phyloP scores from a whole-genome alignment of 169 alveolate species.

The Amoebophrya sp. region DNA sequence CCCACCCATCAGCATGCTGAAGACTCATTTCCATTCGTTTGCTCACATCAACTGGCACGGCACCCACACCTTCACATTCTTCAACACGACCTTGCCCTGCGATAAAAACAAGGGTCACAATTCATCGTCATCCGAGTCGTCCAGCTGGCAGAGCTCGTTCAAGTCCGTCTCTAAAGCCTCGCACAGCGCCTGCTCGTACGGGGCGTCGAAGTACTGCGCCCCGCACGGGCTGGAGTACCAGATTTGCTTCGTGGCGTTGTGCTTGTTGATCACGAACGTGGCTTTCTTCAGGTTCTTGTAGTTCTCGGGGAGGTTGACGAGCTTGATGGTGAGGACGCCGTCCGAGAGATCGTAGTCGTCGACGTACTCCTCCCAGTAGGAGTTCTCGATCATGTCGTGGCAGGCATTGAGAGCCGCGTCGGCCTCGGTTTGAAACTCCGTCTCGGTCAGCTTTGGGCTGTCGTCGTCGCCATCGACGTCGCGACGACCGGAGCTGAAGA shows the following conservation, averaged over 20 bases:
- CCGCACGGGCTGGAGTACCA: neutral
- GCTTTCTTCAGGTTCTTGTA: too few relatives aligned
- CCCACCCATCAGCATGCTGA: too few relatives aligned
- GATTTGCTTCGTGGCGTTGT: neutral
- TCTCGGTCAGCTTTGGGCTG: neutral
- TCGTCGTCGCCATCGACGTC: neutral
- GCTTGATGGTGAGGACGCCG: neutral
- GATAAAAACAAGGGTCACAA: too few relatives aligned
- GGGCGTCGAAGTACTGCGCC: neutral
- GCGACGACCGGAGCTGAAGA: too few relatives aligned
- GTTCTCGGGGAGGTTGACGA: neutral
- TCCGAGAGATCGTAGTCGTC: neutral
- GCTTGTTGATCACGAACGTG: neutral
- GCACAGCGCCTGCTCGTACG: neutral
- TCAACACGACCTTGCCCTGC: too few relatives aligned
- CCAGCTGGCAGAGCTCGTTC: too few relatives aligned
- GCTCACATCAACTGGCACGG: too few relatives aligned
- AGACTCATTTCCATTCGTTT: too few relatives aligned
- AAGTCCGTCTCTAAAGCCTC: neutral
- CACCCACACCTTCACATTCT: too few relatives aligned
- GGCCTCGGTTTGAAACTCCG: neutral
- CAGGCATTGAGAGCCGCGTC: neutral
- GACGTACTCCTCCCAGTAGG: neutral
- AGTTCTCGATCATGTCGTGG: neutral
- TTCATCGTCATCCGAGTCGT: too few relatives aligned